Percentiles rank a stretch among this genome's conserved stretches.
Conservation (phyloP, 108 stramenopile genomes). For the Heterococcus sp. region DNA sequence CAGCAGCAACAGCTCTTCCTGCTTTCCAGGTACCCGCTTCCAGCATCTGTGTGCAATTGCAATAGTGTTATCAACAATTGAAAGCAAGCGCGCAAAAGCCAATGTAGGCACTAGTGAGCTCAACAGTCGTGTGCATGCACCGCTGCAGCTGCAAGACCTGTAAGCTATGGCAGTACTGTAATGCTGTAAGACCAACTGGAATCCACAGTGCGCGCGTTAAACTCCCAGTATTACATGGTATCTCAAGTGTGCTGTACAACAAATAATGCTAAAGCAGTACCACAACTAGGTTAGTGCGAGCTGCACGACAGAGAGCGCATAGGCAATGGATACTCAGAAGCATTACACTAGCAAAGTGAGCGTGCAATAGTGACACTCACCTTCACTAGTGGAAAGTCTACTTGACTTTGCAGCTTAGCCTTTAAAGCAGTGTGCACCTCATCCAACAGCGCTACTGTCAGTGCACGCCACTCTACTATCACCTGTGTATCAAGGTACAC, state of each 20-base stretch:
- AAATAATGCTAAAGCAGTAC: not conserved
- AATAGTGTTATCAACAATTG: not conserved
- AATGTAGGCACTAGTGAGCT: not conserved
- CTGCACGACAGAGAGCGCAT: not conserved
- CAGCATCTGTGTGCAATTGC: conserved; percentile 18
- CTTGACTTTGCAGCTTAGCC: conserved; percentile 16
- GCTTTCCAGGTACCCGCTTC: conserved; percentile 51
- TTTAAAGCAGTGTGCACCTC: conserved; percentile 19
- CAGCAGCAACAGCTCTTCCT: conserved; percentile 33
- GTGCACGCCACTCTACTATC: conserved; percentile 46
- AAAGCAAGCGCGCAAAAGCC: not conserved
- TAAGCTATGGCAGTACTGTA: too few relatives aligned
- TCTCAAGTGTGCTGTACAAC: not conserved
- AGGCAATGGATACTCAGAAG: conserved; percentile 1
- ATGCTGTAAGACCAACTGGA: too few relatives aligned
- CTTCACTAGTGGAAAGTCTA: conserved; percentile 45
- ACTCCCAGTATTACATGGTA: not conserved
- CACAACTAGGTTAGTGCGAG: not conserved
- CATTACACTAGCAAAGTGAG: not conserved
- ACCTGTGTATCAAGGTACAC: conserved; percentile 8
- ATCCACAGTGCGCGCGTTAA: too few relatives aligned
- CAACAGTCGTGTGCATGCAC: too few relatives aligned
- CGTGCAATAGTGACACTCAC: not conserved
- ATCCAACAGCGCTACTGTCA: conserved; percentile 40
- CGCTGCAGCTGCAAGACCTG: too few relatives aligned